These are phyloP conservation scores for Phanerodontia chrysosporium DNA, from an alignment of 768 basidiomycete genomes.

Conservation along the genomic window DNA sequence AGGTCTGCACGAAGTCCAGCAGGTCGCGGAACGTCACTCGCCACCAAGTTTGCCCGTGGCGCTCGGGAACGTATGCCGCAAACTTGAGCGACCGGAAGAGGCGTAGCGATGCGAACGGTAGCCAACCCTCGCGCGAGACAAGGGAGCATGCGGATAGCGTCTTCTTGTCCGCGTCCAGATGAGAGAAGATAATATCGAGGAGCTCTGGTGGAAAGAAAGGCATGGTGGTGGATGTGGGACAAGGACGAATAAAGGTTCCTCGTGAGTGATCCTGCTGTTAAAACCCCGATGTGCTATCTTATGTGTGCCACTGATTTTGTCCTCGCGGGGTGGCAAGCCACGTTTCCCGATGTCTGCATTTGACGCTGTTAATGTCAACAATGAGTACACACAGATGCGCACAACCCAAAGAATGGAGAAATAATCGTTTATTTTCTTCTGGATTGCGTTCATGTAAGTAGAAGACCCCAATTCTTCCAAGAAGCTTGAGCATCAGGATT, in stretches of 20 bases:
- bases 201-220: not conserved
- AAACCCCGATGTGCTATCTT: not conserved
- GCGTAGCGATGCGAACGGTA: not conserved
- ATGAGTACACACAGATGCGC: no score
- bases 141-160: not conserved
- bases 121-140: not conserved
- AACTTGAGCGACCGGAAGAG: not conserved
- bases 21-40: not conserved
- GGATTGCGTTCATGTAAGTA: not conserved
- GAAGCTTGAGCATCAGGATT: not conserved
- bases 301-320: no score
- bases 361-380: no score
- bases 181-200: not conserved
- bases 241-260: not conserved
- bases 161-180: not conserved
- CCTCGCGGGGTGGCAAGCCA: no score
- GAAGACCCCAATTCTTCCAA: constrained; percentile 8
- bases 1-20: not conserved
- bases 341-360: no score
- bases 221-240: not conserved
- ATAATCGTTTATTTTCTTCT: not conserved
- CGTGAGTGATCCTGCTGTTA: not conserved
- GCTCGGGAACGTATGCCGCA: not conserved
- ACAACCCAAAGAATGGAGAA: no score
- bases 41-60: not conserved